Evolutionary conservation across 768 basidiomycete species (phyloP).

Genomic region (Daedalea quercina): DNA sequence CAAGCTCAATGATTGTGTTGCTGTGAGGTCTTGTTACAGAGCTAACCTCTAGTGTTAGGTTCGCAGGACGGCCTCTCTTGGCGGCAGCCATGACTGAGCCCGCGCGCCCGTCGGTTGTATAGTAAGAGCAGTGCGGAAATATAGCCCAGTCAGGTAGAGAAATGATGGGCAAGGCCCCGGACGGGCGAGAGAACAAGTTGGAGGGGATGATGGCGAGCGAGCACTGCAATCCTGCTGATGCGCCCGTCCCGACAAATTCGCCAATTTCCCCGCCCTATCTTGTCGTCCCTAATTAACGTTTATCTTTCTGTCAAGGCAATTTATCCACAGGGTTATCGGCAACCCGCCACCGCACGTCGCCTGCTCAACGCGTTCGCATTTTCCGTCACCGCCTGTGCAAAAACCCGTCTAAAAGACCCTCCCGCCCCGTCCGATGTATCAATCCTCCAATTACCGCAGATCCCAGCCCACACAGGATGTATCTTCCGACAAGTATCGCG

Average conservation of each 20-base stretch:
- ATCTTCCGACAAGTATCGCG: slow-evolving; percentile 36
- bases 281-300: background rate
- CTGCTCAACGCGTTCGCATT: slow-evolving; percentile 12
- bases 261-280: background rate
- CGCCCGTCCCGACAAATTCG: background rate
- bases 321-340: background rate
- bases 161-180: background rate
- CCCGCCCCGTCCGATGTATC: slow-evolving; percentile 21
- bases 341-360: background rate
- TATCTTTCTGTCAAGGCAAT: slow-evolving; percentile 1
- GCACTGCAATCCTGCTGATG: background rate
- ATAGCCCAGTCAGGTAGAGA: background rate
- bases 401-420: slow-evolving; percentile 15
- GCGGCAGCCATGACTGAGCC: slow-evolving; percentile 11
- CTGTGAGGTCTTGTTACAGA: slow-evolving; percentile 16
- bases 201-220: background rate
- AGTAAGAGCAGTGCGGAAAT: background rate
- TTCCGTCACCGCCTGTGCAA: slow-evolving; percentile 12
- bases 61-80: slow-evolving; percentile 45
- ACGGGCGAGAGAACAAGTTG: background rate
- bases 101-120: background rate
- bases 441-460: slow-evolving; percentile 25
- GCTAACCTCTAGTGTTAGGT: slow-evolving; percentile 38
- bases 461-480: slow-evolving; percentile 18
- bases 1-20: slow-evolving; percentile 26